Evolutionary conservation across 2,329 filamentous ascomycete genomes (phyloP).

Genomic region (Chrysoporthe austroafricana): DNA sequence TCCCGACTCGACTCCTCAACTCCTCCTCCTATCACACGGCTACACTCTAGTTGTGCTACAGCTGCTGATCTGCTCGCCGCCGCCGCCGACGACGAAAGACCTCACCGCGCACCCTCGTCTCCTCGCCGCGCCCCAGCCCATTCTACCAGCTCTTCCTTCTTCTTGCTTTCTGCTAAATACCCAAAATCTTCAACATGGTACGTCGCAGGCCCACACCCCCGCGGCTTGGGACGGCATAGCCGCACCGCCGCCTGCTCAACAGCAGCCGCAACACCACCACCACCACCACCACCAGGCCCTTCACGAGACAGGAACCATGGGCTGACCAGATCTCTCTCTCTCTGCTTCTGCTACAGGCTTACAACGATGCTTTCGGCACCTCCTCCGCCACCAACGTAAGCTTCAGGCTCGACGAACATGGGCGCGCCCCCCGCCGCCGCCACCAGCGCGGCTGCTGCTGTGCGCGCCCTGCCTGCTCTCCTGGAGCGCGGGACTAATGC

Average conservation of each 20-base stretch:
- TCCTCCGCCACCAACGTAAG: conserved; percentile 12
- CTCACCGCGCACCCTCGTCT: neutral
- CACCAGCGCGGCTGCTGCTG: neutral
- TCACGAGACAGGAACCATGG: neutral
- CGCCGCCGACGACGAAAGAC: neutral
- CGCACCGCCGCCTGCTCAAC: neutral
- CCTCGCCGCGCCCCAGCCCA: neutral
- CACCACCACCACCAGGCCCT: too few relatives aligned
- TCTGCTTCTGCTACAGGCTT: neutral
- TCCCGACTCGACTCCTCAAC: neutral
- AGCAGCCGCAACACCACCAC: neutral
- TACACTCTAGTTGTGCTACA: too few relatives aligned
- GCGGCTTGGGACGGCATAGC: neutral
- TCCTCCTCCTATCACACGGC: neutral
- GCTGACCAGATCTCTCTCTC: conserved; percentile 6
- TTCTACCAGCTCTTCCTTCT: too few relatives aligned
- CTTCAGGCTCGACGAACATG: neutral
- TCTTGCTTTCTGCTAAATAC: neutral
- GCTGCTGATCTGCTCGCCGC: too few relatives aligned
- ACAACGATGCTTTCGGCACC: conserved; percentile 18
- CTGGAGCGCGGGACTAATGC: conserved; percentile 22
- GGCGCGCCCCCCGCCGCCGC: neutral
- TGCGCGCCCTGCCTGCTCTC: neutral
- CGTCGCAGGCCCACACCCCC: neutral
- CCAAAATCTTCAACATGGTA: conserved; percentile 7